Conservation (phyloP, 345 rosid species). For the Aquilaria malaccensis region DNA sequence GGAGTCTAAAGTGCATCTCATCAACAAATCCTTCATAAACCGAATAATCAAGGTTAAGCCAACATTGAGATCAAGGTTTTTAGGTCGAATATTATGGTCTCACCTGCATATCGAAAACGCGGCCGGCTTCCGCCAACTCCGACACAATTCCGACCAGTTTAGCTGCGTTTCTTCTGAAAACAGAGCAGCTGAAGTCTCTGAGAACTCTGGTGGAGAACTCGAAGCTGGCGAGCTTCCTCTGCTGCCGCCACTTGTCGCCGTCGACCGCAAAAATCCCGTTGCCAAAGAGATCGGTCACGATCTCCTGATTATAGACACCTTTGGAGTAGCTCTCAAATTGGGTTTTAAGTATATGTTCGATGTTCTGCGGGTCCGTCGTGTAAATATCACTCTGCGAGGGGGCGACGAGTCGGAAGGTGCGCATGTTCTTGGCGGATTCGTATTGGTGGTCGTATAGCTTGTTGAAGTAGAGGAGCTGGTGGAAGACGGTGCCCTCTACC, state of each 20-base stretch:
- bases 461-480: conserved; percentile 33
- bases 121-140: conserved; percentile 21
- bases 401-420: conserved; percentile 49
- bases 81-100: not conserved
- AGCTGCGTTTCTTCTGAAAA: conserved; percentile 47
- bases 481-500: conserved; percentile 41
- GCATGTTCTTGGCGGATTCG: conserved; percentile 29
- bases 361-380: conserved; percentile 54
- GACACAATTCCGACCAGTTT: conserved; percentile 34
- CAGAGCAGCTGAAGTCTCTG: conserved; percentile 59
- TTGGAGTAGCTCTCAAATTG: conserved; percentile 45
- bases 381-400: conserved; percentile 32
- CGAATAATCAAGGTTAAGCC: too few species aligned
- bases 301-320: conserved; percentile 26
- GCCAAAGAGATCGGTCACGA: conserved; percentile 46
- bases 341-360: conserved; percentile 56
- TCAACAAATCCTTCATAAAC: conserved; percentile 41
- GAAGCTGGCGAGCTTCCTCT: conserved; percentile 69
- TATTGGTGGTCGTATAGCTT: conserved; percentile 51
- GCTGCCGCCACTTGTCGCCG: conserved; percentile 79
- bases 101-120: conserved; percentile 62
- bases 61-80: too few species aligned
- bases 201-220: conserved; percentile 71
- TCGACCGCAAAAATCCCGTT: conserved; percentile 74
- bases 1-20: conserved; percentile 63